Evolutionary conservation across 1,284 basidiomycete species (phyloP), one percentile per base, ranked within the genome.

Genomic region (Sporisorium reilianum): DNA sequence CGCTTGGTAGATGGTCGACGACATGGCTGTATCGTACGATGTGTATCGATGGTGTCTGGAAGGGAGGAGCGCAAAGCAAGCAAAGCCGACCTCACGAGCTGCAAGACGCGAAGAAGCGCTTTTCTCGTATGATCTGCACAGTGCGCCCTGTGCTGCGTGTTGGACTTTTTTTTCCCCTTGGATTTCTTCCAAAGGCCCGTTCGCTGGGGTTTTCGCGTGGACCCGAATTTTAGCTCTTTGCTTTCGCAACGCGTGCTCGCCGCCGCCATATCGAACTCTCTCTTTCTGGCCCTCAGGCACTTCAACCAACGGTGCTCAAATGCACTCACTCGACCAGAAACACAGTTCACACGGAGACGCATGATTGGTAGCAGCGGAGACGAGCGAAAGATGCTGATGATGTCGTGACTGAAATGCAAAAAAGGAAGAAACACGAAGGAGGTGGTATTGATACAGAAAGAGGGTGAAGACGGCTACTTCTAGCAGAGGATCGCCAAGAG

Each of bases 1-100:
- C 7, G 94, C 94, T 87, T 94, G 90, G 87, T 90, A 90, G 78
- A 91, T 80, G 61, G 89, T 81, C 5, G 65, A 63, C 36, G 69
- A 58, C 70, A 75, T 80, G 36, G 14, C 38, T 9, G 38, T 34
- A 28, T 5, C 14, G 20, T 22, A 12, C 28, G 18, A 11, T 1
- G 45, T 26, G 25, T 20, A 38, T n/a, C 32, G 51, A 40, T 40
- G 55, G 52, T 30, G 42, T 23, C 14, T 28, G 44, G 53, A 48
- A 38, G 30, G 8, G 16, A 40, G 45, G 34, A 50, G 25, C 25
- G 22, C 36, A 40, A 14, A 25, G 16, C 10, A 12, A 57, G n/a
- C 38, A 32, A 25, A 42, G 34, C 16, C 25, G 40, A 12, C 20
- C 22, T 36, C 25, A 18, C n/a, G 42, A 25, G 42, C 26, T 22